Evolutionary conservation across 768 basidiomycete species (phyloP).

Genomic region (Lactarius hengduanensis): DNA sequence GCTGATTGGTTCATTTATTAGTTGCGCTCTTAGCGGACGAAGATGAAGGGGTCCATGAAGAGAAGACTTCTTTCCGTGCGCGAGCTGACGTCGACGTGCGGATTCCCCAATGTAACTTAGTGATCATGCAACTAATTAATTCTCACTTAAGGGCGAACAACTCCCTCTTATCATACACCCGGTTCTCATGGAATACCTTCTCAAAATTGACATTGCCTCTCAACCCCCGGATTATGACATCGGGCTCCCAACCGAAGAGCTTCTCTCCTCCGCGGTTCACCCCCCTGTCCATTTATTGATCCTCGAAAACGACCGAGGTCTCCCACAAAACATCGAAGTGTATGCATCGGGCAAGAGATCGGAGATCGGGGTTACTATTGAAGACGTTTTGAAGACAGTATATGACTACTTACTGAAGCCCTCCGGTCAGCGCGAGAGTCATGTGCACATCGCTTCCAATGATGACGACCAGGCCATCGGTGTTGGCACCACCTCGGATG

Average conservation of each 20-base stretch:
- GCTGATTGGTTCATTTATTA: background rate
- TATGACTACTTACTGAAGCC: background rate
- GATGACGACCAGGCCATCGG: no score
- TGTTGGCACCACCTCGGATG: no score
- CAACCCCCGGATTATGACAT: background rate
- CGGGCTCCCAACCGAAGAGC: constrained; percentile 11
- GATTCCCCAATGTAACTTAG: background rate
- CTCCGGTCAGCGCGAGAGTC: background rate
- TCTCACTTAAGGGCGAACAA: constrained; percentile 8
- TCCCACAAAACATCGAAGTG: constrained; percentile 2
- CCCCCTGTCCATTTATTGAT: background rate
- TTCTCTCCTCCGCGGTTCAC: constrained; percentile 3
- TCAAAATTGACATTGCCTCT: constrained; percentile 2
- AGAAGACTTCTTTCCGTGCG: background rate
- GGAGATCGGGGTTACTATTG: constrained; percentile 1
- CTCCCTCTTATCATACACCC: constrained; percentile 9
- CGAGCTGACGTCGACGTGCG: constrained; percentile 2
- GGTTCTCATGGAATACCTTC: background rate
- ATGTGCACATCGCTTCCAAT: no score
- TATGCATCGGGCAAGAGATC: background rate
- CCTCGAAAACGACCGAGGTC: constrained; percentile 15
- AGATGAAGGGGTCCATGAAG: constrained; percentile 4
- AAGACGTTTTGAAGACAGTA: constrained; percentile 13
- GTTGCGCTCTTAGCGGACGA: constrained; percentile 3
- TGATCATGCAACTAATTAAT: background rate